Evolutionary conservation across 2,329 filamentous ascomycete genomes (phyloP).

Genomic region (Fusarium pseudoanthophilum): DNA sequence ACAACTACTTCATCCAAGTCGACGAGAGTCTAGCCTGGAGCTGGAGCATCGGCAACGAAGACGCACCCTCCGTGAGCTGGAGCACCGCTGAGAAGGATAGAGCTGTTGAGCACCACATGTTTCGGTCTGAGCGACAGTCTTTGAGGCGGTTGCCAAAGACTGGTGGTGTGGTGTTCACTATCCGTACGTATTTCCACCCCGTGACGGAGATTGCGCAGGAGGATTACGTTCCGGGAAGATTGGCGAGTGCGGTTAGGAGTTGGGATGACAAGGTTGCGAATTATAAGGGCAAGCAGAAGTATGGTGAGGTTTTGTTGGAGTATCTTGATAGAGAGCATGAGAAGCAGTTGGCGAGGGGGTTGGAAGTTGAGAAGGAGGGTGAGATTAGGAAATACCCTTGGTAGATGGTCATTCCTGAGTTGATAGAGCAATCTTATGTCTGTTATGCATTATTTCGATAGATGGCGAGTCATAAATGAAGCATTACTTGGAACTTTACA

Average conservation of each 20-base stretch:
- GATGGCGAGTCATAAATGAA: not conserved
- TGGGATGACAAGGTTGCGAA: conserved; percentile 81
- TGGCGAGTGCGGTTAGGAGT: conserved; percentile 82
- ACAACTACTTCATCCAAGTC: conserved; percentile 91
- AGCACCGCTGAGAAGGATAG: conserved; percentile 79
- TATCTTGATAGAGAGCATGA: conserved; percentile 80
- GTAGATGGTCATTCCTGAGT: conserved; percentile 33
- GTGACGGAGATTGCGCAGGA: conserved; percentile 75
- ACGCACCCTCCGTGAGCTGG: conserved; percentile 74
- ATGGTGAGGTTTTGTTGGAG: conserved; percentile 77
- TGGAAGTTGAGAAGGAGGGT: conserved; percentile 71
- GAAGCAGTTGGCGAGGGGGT: conserved; percentile 75
- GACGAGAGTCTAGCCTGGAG: conserved; percentile 83
- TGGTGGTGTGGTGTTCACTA: conserved; percentile 76
- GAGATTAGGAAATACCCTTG: conserved; percentile 72
- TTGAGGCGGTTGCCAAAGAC: conserved; percentile 69
- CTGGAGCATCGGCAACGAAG: conserved; percentile 78
- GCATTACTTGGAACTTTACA: not conserved
- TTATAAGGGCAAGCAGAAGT: conserved; percentile 84
- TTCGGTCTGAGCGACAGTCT: conserved; percentile 80
- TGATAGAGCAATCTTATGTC: not conserved
- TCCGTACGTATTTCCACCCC: conserved; percentile 82
- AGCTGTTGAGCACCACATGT: conserved; percentile 78
- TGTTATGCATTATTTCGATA: not conserved
- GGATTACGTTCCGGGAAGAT: conserved; percentile 78